Conservation (phyloP, 768 basidiomycete genomes). For the Xerocomellus amylosporus region DNA sequence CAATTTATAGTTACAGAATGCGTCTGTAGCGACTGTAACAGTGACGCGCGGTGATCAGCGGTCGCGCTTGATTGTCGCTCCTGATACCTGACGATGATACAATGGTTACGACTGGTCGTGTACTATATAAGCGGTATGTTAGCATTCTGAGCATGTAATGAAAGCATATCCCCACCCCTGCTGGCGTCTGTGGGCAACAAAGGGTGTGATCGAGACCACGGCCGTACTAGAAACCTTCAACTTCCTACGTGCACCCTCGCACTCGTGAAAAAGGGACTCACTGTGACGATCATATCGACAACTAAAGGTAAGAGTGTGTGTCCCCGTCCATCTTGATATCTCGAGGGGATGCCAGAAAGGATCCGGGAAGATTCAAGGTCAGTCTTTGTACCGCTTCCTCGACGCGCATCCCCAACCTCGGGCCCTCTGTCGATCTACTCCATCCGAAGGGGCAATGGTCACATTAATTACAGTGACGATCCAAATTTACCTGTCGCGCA, state of each 20-base stretch:
- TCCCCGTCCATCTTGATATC: background rate
- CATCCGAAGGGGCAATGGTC: background rate
- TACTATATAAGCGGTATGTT: too few relatives aligned
- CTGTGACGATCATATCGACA: background rate
- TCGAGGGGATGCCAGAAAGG: background rate
- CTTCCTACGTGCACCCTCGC: too few relatives aligned
- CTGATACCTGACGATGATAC: too few relatives aligned
- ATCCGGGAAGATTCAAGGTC: background rate
- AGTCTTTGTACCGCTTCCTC: background rate
- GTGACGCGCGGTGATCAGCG: too few relatives aligned
- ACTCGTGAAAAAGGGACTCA: too few relatives aligned
- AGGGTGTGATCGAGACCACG: too few relatives aligned
- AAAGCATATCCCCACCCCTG: too few relatives aligned
- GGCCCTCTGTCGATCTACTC: background rate
- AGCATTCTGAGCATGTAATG: too few relatives aligned
- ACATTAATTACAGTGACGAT: background rate
- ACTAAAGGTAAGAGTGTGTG: background rate
- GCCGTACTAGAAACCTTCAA: too few relatives aligned
- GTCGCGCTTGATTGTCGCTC: too few relatives aligned
- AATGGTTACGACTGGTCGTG: too few relatives aligned
- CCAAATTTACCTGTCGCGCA: background rate
- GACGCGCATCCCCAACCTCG: conserved; percentile 19
- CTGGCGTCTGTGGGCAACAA: too few relatives aligned
- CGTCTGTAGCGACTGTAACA: background rate
- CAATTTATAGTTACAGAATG: background rate